A percentile compares a stretch with the other conserved stretches of the same genome.
phyloP scores from a whole-genome alignment of 257 asterid genomes.

The Solanum peruvianum region DNA sequence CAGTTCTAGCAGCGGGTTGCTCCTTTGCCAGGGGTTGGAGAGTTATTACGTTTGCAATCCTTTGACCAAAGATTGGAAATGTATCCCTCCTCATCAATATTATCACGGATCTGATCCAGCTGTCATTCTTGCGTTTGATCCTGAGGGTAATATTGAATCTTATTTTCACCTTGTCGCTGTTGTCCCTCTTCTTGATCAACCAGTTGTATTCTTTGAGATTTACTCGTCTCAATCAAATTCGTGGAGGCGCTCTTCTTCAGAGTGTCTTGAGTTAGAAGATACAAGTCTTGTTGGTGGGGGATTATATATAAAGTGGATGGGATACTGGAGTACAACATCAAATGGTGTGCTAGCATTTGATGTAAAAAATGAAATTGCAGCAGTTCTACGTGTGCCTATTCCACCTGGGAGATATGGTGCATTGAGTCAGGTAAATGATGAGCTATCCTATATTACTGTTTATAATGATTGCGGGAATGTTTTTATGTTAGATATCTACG shows the following conservation, averaged over 20 bases:
- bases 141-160: constrained; percentile 9
- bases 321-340: constrained; percentile 21
- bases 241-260: constrained; percentile 8
- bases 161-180: constrained; percentile 20
- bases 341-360: constrained; percentile 24
- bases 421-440: constrained; percentile 19
- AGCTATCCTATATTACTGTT: constrained; percentile 23
- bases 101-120: constrained; percentile 18
- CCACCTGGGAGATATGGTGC: constrained; percentile 7
- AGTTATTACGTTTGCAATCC: constrained; percentile 34
- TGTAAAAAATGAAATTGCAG: constrained; percentile 2
- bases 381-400: constrained; percentile 10
- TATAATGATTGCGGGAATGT: neutral
- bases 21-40: constrained; percentile 13
- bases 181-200: neutral
- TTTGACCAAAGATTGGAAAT: constrained; percentile 11
- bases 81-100: constrained; percentile 9
- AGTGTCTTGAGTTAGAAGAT: constrained; percentile 1
- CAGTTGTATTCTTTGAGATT: constrained; percentile 14
- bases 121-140: constrained; percentile 29
- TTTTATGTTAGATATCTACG: constrained; percentile 8
- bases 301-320: constrained; percentile 24
- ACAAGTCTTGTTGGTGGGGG: neutral
- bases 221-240: constrained; percentile 18
- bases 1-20: constrained; percentile 28